Percentiles rank a stretch among this genome's conserved stretches.
phyloP scores from a whole-genome alignment of 2,329 filamentous ascomycete genomes.

The Exophiala phaeomuriformis region DNA sequence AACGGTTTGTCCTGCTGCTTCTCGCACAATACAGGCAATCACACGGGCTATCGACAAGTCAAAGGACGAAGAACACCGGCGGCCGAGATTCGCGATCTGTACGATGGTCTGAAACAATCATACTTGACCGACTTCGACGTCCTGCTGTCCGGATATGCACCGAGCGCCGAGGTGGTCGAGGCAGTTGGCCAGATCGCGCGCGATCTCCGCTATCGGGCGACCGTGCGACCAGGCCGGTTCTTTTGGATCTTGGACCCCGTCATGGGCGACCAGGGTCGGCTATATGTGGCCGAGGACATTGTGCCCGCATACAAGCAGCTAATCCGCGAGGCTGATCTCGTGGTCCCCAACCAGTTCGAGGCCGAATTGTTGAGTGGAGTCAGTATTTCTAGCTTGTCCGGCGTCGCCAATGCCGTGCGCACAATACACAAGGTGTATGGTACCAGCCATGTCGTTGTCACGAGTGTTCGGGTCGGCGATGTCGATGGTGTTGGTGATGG shows the following conservation, averaged over 20 bases:
- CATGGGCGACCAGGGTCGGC: slow-evolving; percentile 89
- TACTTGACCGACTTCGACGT: slow-evolving; percentile 86
- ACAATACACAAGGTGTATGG: slow-evolving; percentile 59
- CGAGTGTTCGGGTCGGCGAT: slow-evolving; percentile 53
- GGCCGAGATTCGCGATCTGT: slow-evolving; percentile 75
- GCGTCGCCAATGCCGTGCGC: slow-evolving; percentile 22
- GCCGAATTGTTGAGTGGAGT: slow-evolving; percentile 62
- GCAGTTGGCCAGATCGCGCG: slow-evolving; percentile 77
- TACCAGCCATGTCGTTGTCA: slow-evolving; percentile 86
- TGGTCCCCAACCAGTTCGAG: slow-evolving; percentile 95
- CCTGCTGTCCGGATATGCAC: slow-evolving; percentile 90
- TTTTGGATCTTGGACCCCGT: slow-evolving; percentile 78
- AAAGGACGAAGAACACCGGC: slow-evolving; percentile 77
- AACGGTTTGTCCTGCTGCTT: not conserved
- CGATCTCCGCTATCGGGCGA: slow-evolving; percentile 56
- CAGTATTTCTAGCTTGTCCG: slow-evolving; percentile 14
- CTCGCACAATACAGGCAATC: slow-evolving; percentile 60
- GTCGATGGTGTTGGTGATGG: not conserved
- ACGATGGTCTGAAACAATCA: slow-evolving; percentile 73
- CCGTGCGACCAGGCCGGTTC: slow-evolving; percentile 20
- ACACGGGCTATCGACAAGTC: slow-evolving; percentile 84
- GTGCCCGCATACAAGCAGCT: slow-evolving; percentile 82
- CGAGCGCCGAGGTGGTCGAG: slow-evolving; percentile 74
- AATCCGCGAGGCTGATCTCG: slow-evolving; percentile 75
- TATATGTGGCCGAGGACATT: slow-evolving; percentile 88